A percentile compares a stretch with the other conserved stretches of the same genome.
Conservation (phyloP, 2,329 filamentous ascomycete genomes). For the Diaporthe nobilis region DNA sequence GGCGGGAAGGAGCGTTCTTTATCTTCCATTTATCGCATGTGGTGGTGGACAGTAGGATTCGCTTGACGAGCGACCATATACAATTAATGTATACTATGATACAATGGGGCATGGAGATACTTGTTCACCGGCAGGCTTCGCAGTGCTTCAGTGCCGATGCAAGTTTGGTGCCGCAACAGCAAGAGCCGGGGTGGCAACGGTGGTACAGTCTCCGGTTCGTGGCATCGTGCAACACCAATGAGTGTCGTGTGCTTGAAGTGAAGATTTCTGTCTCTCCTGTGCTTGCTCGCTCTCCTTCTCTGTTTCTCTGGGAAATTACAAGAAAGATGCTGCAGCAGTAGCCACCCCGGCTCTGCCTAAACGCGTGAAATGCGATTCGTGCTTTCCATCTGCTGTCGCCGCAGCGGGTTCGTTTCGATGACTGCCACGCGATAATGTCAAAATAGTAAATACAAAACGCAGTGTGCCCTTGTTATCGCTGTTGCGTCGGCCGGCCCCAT, state of each 20-base stretch:
- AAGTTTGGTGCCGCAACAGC: not conserved
- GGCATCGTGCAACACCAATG: not conserved
- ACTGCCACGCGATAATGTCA: not conserved
- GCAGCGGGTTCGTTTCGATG: not conserved
- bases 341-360: not conserved
- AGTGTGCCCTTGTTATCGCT: constrained; percentile 14
- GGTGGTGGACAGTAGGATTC: not conserved
- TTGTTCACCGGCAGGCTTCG: too few relatives aligned
- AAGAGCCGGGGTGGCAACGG: not conserved
- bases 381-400: not conserved
- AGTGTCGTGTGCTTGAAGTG: not conserved
- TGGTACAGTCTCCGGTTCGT: not conserved
- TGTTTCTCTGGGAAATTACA: not conserved
- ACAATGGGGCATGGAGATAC: not conserved
- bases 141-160: not conserved
- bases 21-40: not conserved
- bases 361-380: not conserved
- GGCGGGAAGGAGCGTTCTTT: not conserved
- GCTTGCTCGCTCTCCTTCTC: too few relatives aligned
- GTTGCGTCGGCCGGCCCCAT: not conserved
- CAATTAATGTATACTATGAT: constrained; percentile 39
- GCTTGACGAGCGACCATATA: constrained; percentile 22
- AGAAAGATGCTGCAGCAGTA: not conserved
- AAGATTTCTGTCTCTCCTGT: not conserved
- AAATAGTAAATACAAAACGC: constrained; percentile 4